A percentile compares a stretch with the other conserved stretches of the same genome.
Conservation (phyloP, 177 flowering plant species). For the Vitis hybrid region DNA sequence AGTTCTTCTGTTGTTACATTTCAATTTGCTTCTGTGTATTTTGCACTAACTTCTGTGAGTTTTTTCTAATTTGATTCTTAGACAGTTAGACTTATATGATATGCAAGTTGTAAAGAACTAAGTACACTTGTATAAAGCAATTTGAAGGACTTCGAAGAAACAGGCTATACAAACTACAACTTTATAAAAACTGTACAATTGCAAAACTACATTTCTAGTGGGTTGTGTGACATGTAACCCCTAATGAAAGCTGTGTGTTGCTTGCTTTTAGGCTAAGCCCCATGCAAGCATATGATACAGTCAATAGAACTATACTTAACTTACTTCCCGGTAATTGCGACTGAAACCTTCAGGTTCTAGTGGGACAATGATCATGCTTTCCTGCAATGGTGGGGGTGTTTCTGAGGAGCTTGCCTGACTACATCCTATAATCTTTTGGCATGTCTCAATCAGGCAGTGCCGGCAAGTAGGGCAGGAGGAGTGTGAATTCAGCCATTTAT, state of each 20-base stretch:
- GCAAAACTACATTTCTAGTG: conserved; percentile 9
- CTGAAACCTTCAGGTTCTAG: conserved; percentile 54
- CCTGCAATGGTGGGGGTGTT: conserved; percentile 31
- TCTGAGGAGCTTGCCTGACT: conserved; percentile 25
- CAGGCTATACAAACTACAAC: not conserved
- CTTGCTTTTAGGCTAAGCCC: not conserved
- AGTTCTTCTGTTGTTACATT: not conserved
- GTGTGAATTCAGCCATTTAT: conserved; percentile 82
- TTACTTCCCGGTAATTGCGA: conserved; percentile 13
- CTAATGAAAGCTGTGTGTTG: not conserved
- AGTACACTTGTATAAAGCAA: no score
- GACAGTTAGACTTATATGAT: no score
- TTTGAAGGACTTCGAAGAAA: no score
- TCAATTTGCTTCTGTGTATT: no score
- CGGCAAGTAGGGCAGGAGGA: conserved; percentile 95
- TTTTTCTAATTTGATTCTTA: no score
- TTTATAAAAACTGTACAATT: conserved; percentile 7
- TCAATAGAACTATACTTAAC: conserved; percentile 3
- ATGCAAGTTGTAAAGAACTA: no score
- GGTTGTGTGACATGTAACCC: not conserved
- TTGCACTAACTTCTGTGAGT: no score
- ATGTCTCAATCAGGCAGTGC: conserved; percentile 61
- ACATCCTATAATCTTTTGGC: conserved; percentile 58
- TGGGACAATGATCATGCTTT: conserved; percentile 33
- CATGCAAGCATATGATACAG: not conserved